Conservation (phyloP, 257 asterid genomes). For the Primulina tabacum region DNA sequence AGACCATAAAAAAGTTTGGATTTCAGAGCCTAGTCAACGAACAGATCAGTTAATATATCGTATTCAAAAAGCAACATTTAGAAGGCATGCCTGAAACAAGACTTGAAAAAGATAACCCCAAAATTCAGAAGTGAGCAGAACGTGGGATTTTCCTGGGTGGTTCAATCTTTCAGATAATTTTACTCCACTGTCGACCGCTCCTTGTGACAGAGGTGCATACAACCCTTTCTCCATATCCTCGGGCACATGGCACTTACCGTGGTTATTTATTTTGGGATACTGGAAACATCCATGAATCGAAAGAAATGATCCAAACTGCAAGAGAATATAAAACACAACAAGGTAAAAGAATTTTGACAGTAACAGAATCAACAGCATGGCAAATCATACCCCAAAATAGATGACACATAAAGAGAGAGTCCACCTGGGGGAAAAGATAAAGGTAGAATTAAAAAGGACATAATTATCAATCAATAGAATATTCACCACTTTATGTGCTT, state of each 20-base stretch:
- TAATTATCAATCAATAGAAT: neutral
- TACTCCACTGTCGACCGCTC: conserved; percentile 32
- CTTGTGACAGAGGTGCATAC: conserved; percentile 42
- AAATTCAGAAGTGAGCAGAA: conserved; percentile 30
- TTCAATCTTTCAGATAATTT: conserved; percentile 27
- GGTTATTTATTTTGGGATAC: conserved; percentile 25
- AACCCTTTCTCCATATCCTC: conserved; percentile 62
- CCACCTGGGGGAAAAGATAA: conserved; percentile 55
- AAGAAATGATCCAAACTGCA: conserved; percentile 73
- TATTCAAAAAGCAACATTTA: conserved; percentile 12
- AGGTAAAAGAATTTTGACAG: neutral
- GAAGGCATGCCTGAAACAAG: conserved; percentile 58
- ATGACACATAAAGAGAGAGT: conserved; percentile 68
- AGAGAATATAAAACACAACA: conserved; percentile 26
- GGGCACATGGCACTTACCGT: conserved; percentile 22
- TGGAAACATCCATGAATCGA: conserved; percentile 69
- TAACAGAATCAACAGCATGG: too few species aligned
- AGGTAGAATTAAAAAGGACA: conserved; percentile 1
- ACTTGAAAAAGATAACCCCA: conserved; percentile 57
- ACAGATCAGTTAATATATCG: neutral
- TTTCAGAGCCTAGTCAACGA: neutral
- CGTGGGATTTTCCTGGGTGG: conserved; percentile 24
- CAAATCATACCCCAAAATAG: too few species aligned
- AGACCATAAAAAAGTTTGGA: neutral
- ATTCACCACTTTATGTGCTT: neutral